Conservation (phyloP, 2,329 filamentous ascomycete genomes). For the Cladosporium sp. region DNA sequence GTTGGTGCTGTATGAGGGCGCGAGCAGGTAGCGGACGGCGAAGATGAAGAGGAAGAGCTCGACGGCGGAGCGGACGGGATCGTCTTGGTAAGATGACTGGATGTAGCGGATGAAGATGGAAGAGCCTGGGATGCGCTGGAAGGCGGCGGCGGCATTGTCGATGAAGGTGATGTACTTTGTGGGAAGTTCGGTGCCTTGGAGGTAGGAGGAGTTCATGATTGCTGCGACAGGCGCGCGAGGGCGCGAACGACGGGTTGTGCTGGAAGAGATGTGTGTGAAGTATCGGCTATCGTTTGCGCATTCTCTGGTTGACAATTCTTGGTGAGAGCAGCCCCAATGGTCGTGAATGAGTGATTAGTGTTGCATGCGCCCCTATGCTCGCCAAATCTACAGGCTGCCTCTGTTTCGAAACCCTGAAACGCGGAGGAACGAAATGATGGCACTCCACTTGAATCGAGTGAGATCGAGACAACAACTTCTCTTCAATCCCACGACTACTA, state of each 20-base stretch:
- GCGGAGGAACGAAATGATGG: conserved; percentile 4
- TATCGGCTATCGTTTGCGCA: conserved; percentile 9
- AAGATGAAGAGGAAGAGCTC: conserved; percentile 94
- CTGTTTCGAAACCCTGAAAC: conserved; percentile 12
- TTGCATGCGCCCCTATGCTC: conserved; percentile 16
- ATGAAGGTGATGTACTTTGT: conserved; percentile 56
- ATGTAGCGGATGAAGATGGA: conserved; percentile 94
- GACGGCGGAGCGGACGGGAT: conserved; percentile 88
- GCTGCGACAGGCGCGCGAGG: conserved; percentile 16
- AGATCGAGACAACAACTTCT: background rate
- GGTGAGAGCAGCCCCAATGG: background rate
- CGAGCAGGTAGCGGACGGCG: conserved; percentile 88
- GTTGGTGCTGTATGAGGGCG: conserved; percentile 87
- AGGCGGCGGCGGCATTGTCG: conserved; percentile 57
- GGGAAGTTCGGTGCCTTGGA: conserved; percentile 56
- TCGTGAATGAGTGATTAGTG: background rate
- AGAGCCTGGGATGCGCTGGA: conserved; percentile 90
- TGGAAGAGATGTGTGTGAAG: background rate
- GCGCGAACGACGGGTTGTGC: conserved; percentile 6
- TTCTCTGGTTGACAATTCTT: background rate
- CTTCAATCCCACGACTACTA: background rate
- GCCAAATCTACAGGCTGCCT: conserved; percentile 1
- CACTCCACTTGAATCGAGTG: background rate
- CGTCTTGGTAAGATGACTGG: conserved; percentile 95
- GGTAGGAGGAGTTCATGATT: conserved; percentile 25